phyloP scores from a whole-genome alignment of 2,329 filamentous ascomycete genomes.

The Exophiala phaeomuriformis region DNA sequence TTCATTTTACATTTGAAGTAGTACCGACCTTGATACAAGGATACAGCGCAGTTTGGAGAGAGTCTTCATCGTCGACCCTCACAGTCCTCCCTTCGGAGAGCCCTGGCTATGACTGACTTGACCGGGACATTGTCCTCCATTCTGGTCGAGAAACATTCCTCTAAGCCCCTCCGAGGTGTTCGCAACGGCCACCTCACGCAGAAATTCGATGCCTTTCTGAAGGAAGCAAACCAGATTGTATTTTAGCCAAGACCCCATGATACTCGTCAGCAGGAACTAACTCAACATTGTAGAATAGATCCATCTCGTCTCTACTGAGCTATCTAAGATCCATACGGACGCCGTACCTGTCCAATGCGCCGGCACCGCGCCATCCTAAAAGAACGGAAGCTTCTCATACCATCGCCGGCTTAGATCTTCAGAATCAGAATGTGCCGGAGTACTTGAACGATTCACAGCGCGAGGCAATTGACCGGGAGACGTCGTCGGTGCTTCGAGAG shows the following conservation, averaged over 20 bases:
- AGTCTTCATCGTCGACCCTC: not conserved
- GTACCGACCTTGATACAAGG: too few relatives aligned
- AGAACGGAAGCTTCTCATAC: slow-evolving; percentile 28
- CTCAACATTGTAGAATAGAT: slow-evolving; percentile 58
- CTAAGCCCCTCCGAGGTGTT: slow-evolving; percentile 5
- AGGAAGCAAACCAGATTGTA: slow-evolving; percentile 91
- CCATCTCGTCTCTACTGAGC: slow-evolving; percentile 70
- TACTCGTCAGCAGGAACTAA: slow-evolving; percentile 20
- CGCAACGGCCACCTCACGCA: slow-evolving; percentile 20
- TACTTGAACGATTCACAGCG: slow-evolving; percentile 73
- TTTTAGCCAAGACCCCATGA: slow-evolving; percentile 28
- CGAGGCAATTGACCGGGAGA: slow-evolving; percentile 79
- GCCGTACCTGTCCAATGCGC: slow-evolving; percentile 76
- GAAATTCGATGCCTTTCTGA: slow-evolving; percentile 73
- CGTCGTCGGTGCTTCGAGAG: slow-evolving; percentile 76
- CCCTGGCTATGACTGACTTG: slow-evolving; percentile 16
- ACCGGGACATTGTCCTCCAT: slow-evolving; percentile 18
- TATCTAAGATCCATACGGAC: slow-evolving; percentile 80
- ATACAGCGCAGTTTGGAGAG: too few relatives aligned
- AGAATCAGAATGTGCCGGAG: slow-evolving; percentile 32
- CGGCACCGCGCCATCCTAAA: slow-evolving; percentile 38
- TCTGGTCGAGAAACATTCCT: slow-evolving; percentile 21
- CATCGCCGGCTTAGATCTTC: slow-evolving; percentile 34
- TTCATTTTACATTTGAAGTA: too few relatives aligned
- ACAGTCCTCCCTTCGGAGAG: not conserved